Evolutionary conservation across 2,329 filamentous ascomycete species (phyloP), one percentile per base, ranked within the genome.

Genomic region (Cladosporium oxysporum): DNA sequence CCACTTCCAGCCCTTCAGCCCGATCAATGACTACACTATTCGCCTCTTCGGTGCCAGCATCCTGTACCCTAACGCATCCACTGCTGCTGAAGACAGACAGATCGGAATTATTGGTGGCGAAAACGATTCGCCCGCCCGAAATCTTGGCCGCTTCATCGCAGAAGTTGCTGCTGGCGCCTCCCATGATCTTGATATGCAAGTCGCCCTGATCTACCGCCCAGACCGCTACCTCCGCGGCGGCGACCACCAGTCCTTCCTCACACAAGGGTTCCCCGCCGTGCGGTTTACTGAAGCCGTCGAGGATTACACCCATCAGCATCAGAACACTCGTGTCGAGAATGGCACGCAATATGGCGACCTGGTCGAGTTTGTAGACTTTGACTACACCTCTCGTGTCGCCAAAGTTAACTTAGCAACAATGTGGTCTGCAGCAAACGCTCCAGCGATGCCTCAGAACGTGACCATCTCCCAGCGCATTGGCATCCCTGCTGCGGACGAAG

Each of bases 231-330:
- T 86, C 5, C 79, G 85, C 4, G 83, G 85, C 44, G 85, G 85
- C 33, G 85, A 87, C 73, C 85, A 88, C 73, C 76, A 79, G 5
- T 79, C 83, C 0, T 87, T 87, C 72, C 80, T 88, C 14, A 75
- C 81, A 52, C 80, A 81, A n/a, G 85, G 85, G 3, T 87, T 83
- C 70, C 77, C 84, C 4, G 84, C 83, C 0, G 80, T 83, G 16
- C 80, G 85, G 1, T 87, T 85, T 78, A 87, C 84, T 0, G 85
- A 88, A 75, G 83, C 85, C 0, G 80, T 83, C 63, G 85, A 88
- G 75, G 78, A 87, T 71, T 87, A 82, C 71, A 78, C 75, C 4
- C 85, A 87, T 71, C 85, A 87, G 74, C 85, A 87, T 69, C 85
- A 87, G 74, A 80, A 87, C 66, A 69, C 83, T 0, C 78, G 84